Evolutionary conservation across 1,284 basidiomycete species (phyloP), one percentile per base, ranked within the genome.

Genomic region (Cryptococcus maquisensis): DNA sequence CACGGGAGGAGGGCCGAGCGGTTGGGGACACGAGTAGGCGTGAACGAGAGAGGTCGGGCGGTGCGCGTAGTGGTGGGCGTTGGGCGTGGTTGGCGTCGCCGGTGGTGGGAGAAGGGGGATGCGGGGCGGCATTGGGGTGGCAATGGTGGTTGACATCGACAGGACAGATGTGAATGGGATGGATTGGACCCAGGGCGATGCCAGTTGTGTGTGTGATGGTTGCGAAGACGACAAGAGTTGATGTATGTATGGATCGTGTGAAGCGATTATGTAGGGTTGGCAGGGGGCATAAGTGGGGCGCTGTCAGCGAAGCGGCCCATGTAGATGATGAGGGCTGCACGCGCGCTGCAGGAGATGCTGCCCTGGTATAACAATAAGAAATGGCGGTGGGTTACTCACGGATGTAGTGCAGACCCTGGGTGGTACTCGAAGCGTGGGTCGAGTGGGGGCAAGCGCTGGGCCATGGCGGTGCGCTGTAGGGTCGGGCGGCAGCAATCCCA

Each of bases 1-100:
- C 12, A 40, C 39, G 28, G 28, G 28, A 9, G 48, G 36, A 32
- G 52, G 44, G 39, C 50, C 24, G 24, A 49, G 47, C 50, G 20
- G 42, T 40, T 18, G 28, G 54, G 47, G n/a, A 50, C 21, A 24
- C 51, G 48, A 21, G 54, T n/a, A 18, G n/a, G 38, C n/a, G 26
- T 20, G 36, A 28, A 15, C 43, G 49, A 43, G 36, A 26, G 38
- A 23, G 21, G 32, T 41, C 20, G n/a, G 37, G 48, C 21, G 13
- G 15, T 21, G 24, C 20, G 44, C 10, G 24, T 28, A 24, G 28
- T 24, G 2, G 44, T 44, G 39, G 39, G 39, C 10, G 39, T 40
- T 40, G 20, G 39, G 39, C 10, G 39, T n/a, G n/a, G 39, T n/a
- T 9, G 20, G 39, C 39, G 20, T 40, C 8, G 20, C 2, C n/a